Conservation (phyloP, 208 protist genomes). For the Tritrichomonas musculus region DNA sequence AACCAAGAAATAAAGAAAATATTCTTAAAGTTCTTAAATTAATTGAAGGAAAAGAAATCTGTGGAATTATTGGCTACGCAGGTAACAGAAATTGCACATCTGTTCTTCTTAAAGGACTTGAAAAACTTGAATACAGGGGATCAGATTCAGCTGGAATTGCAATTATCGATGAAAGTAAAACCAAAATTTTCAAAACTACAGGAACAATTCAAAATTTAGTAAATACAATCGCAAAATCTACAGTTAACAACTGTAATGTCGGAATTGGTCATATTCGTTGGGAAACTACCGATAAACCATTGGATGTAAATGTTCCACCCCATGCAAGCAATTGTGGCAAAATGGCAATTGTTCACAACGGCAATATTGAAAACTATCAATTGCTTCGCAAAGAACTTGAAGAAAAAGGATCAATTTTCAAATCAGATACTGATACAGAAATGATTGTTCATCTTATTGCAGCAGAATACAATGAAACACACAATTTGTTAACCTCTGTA, state of each 20-base stretch:
- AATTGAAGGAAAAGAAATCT: too few relatives aligned
- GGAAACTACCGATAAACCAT: slow-evolving; percentile 60
- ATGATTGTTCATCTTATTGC: too few relatives aligned
- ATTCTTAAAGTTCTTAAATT: too few relatives aligned
- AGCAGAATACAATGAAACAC: too few relatives aligned
- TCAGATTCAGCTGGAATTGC: not conserved
- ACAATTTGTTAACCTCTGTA: too few relatives aligned
- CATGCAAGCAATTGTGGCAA: not conserved
- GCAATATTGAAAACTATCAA: slow-evolving; percentile 40
- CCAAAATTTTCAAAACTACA: too few relatives aligned
- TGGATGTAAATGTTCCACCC: slow-evolving; percentile 38
- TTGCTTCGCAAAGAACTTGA: not conserved
- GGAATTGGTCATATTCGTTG: slow-evolving; percentile 60
- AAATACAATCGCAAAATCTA: too few relatives aligned
- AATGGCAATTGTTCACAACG: slow-evolving; percentile 41
- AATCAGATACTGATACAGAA: too few relatives aligned
- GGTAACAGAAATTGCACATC: too few relatives aligned
- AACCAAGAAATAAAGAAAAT: too few relatives aligned
- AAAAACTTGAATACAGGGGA: not conserved
- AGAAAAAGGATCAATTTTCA: slow-evolving; percentile 33
- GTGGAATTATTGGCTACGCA: too few relatives aligned
- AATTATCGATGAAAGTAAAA: not conserved
- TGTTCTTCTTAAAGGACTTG: not conserved
- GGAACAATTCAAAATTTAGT: too few relatives aligned
- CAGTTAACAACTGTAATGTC: slow-evolving; percentile 20